phyloP scores from a whole-genome alignment of 164 flowering plant genomes.

The Piper betle region DNA sequence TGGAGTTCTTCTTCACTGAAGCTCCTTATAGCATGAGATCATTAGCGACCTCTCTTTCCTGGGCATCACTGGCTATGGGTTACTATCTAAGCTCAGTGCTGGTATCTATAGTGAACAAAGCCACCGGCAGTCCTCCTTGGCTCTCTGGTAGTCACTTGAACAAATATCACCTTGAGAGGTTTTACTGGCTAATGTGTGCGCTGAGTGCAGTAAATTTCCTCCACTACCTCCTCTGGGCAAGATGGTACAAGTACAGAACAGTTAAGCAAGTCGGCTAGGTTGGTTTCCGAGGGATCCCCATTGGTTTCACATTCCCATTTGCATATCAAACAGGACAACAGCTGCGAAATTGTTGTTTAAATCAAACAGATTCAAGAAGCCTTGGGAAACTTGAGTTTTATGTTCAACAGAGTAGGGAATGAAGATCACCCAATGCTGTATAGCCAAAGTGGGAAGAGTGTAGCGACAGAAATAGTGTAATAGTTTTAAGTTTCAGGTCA shows the following conservation, averaged over 20 bases:
- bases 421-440: too few relatives aligned
- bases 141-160: slow-evolving; percentile 60
- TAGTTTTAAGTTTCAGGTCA: too few relatives aligned
- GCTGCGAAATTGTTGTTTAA: too few relatives aligned
- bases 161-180: slow-evolving; percentile 59
- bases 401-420: too few relatives aligned
- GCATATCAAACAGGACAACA: neutral
- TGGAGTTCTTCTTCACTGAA: slow-evolving; percentile 85
- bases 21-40: slow-evolving; percentile 76
- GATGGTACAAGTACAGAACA: slow-evolving; percentile 45
- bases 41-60: slow-evolving; percentile 64
- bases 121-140: slow-evolving; percentile 34
- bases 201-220: slow-evolving; percentile 55
- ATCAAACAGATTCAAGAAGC: too few relatives aligned
- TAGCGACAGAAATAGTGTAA: too few relatives aligned
- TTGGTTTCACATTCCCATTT: neutral
- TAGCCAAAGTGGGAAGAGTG: too few relatives aligned
- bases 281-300: neutral
- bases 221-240: slow-evolving; percentile 65
- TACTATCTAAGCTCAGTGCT: slow-evolving; percentile 72
- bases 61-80: slow-evolving; percentile 73
- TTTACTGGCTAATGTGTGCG: slow-evolving; percentile 69
- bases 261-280: neutral
- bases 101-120: slow-evolving; percentile 26
- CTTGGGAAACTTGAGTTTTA: too few relatives aligned